A percentile compares a stretch with the other conserved stretches of the same genome.
These are phyloP conservation scores for Juncus effusus DNA, from an alignment of 176 grass and related monocot genomes.

Conservation along the genomic window DNA sequence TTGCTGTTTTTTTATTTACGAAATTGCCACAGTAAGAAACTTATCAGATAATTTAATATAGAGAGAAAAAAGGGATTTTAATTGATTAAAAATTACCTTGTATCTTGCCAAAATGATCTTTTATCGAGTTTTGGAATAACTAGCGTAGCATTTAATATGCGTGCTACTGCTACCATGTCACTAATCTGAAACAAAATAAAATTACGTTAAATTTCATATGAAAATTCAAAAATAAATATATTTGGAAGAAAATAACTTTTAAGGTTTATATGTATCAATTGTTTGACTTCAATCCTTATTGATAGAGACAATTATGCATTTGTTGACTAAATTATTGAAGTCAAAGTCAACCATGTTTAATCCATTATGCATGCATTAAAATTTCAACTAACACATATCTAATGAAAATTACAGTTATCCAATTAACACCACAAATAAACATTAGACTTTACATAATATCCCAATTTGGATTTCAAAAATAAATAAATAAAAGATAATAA, in stretches of 20 bases:
- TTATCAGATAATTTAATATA: conserved; percentile 17
- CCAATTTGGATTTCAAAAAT: background rate
- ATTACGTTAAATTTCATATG: conserved; percentile 9
- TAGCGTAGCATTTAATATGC: conserved; percentile 79
- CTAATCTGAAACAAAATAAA: conserved; percentile 62
- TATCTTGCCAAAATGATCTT: conserved; percentile 96
- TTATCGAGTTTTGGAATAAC: conserved; percentile 94
- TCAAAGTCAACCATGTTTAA: background rate
- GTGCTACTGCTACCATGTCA: conserved; percentile 85
- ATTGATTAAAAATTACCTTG: conserved; percentile 35
- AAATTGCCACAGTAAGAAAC: conserved; percentile 2
- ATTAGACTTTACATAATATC: conserved; percentile 15
- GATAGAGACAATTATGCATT: background rate
- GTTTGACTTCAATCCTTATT: too few relatives aligned
- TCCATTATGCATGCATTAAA: conserved; percentile 10
- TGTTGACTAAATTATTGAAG: conserved; percentile 28
- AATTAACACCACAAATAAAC: conserved; percentile 16
- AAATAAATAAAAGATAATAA: background rate
- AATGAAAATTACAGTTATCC: conserved; percentile 26
- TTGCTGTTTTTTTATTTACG: conserved; percentile 45
- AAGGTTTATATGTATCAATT: conserved; percentile 8
- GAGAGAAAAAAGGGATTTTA: conserved; percentile 16
- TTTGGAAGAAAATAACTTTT: conserved; percentile 3
- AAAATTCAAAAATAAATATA: background rate
- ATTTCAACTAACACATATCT: conserved; percentile 23